phyloP scores from a whole-genome alignment of 768 basidiomycete species.

The Tricholoma sp. region DNA sequence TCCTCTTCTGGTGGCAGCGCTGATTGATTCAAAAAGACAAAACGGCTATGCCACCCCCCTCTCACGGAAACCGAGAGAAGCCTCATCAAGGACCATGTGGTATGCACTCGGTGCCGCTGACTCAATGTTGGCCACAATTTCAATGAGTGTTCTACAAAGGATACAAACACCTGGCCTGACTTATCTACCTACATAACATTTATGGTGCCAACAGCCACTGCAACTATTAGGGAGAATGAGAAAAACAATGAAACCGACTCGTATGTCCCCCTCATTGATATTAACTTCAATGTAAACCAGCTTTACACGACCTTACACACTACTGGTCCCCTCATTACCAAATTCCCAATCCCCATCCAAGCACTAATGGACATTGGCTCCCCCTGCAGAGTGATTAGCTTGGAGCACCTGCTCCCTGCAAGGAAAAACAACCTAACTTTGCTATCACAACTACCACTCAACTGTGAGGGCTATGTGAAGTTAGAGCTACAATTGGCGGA shows the following conservation, averaged over 20 bases:
- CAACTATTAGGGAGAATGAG: not conserved
- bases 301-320: not conserved
- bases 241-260: not conserved
- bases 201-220: not conserved
- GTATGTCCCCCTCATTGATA: not conserved
- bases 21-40: too few relatives aligned
- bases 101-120: not conserved
- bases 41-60: not conserved
- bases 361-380: not conserved
- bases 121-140: not conserved
- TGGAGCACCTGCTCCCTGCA: not conserved
- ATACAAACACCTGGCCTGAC: not conserved
- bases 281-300: not conserved
- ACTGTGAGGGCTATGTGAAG: not conserved
- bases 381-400: not conserved
- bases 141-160: not conserved
- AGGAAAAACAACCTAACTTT: not conserved
- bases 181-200: not conserved
- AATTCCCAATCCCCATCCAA: not conserved
- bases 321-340: not conserved
- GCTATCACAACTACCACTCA: not conserved
- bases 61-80: not conserved
- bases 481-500: not conserved
- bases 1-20: too few relatives aligned
- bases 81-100: not conserved